Base-by-base conservation (phyloP, 495 filamentous ascomycete genomes). In the Lasiosphaeria ovina region DNA sequence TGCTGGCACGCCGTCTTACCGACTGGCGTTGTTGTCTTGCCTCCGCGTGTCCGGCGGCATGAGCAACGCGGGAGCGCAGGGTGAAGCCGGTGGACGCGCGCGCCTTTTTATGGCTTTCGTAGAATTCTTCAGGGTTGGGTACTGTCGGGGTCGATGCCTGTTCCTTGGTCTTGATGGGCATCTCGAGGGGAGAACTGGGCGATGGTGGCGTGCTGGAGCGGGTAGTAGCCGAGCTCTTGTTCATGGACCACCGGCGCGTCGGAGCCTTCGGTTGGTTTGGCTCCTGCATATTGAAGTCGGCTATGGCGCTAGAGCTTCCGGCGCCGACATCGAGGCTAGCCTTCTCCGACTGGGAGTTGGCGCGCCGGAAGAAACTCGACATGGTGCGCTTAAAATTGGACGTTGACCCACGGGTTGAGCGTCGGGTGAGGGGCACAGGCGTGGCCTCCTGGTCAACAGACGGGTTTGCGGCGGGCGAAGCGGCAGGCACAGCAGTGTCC, bases 151-250 rank as follows among this genome's bases (percentile, higher is more conserved):
- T 62, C 31, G 72, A 71, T 0, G 72, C 64, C 51, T 69, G 63
- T 9, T 70, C 65, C 54, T 68, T 69, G 17, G 69, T 57, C 54
- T 51, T 70, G 34, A 65, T 54, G 31, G 64, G 63, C 66, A 67
- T 74, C 56, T 76, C 76, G 16, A 72, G 52, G 7, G 74, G 69
- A 35, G 81, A 81, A 47, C 69, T 70, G 11, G 79, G 81, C 32
- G 81, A 83, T 3, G 81, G 81, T 17, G 81, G 81, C 11, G 80
- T 72, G 60, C 79, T 83, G 31, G 81, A 82, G 62, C 77, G 72
- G n/a, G 79, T 81, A 31, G 79, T 80, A 56, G 65, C 61, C 58
- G 68, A 70, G 36, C 79, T 80, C 56, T 67, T 75, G 55, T 76
- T 72, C 65, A 77, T 74, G 3, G 79, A 83, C 70, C 76, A 79